Evolutionary conservation across 306 rosid genomes (phyloP).

Genomic region (Rosa chinensis): DNA sequence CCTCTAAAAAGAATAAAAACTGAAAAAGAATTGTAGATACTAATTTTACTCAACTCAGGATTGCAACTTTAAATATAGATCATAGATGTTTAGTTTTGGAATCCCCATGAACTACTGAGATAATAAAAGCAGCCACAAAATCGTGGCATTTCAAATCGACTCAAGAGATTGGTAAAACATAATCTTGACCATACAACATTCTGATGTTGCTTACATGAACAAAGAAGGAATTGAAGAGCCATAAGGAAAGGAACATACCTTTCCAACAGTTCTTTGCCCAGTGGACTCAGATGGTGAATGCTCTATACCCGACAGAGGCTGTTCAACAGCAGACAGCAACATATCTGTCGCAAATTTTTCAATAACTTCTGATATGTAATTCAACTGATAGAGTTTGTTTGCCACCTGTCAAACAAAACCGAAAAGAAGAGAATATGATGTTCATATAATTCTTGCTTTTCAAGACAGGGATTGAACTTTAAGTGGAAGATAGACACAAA

Average conservation of each 20-base stretch:
- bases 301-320: conserved; percentile 41
- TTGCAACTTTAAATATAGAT: background rate
- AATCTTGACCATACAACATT: background rate
- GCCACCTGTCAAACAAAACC: conserved; percentile 62
- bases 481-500: conserved; percentile 9
- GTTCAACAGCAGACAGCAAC: conserved; percentile 73
- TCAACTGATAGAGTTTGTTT: conserved; percentile 89
- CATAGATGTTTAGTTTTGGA: background rate
- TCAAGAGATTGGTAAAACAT: background rate
- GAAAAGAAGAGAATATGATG: conserved; percentile 14
- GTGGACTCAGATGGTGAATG: conserved; percentile 50
- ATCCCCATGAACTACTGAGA: conserved; percentile 1
- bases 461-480: background rate
- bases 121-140: background rate
- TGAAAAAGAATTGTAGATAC: background rate
- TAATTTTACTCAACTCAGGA: background rate
- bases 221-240: background rate
- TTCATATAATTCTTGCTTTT: conserved; percentile 5
- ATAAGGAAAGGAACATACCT: conserved; percentile 37
- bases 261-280: conserved; percentile 50
- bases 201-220: conserved; percentile 2
- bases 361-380: conserved; percentile 68
- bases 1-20: background rate
- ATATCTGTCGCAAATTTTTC: conserved; percentile 74
- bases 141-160: background rate